phyloP scores from a whole-genome alignment of 2,329 filamentous ascomycete genomes.

The Alternaria sp. region DNA sequence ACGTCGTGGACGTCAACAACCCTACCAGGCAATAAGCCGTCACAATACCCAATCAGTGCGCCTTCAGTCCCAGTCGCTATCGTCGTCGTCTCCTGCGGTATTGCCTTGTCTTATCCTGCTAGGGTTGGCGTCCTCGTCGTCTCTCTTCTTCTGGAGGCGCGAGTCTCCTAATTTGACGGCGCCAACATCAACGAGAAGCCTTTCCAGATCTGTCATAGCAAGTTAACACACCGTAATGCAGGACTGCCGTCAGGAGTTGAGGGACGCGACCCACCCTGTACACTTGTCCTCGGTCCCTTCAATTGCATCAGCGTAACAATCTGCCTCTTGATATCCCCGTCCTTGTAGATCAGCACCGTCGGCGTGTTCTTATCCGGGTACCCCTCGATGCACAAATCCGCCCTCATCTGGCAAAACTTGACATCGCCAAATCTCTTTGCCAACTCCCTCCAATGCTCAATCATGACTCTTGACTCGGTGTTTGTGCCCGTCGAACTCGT shows the following conservation, averaged over 20 bases:
- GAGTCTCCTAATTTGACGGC: conserved; percentile 80
- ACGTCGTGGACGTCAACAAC: background rate
- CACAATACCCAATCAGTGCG: background rate
- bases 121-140: conserved; percentile 60
- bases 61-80: conserved; percentile 66
- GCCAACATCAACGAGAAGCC: conserved; percentile 79
- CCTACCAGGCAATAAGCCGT: background rate
- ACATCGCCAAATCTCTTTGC: conserved; percentile 88
- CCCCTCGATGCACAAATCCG: conserved; percentile 90
- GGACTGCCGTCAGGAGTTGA: background rate
- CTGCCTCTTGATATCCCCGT: conserved; percentile 90
- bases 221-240: background rate
- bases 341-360: conserved; percentile 89
- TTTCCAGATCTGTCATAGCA: conserved; percentile 69
- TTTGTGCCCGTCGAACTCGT: conserved; percentile 80
- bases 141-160: conserved; percentile 68
- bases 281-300: conserved; percentile 60
- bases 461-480: conserved; percentile 80
- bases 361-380: conserved; percentile 96
- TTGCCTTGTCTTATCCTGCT: conserved; percentile 55
- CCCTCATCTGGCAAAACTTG: conserved; percentile 97
- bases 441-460: conserved; percentile 84
- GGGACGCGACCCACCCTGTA: conserved; percentile 1
- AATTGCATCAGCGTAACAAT: conserved; percentile 86
- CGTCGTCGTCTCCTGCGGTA: conserved; percentile 55